These are phyloP conservation scores for Fusarium subtropicale DNA, from an alignment of 2,329 filamentous ascomycete genomes.

Conservation along the genomic window DNA sequence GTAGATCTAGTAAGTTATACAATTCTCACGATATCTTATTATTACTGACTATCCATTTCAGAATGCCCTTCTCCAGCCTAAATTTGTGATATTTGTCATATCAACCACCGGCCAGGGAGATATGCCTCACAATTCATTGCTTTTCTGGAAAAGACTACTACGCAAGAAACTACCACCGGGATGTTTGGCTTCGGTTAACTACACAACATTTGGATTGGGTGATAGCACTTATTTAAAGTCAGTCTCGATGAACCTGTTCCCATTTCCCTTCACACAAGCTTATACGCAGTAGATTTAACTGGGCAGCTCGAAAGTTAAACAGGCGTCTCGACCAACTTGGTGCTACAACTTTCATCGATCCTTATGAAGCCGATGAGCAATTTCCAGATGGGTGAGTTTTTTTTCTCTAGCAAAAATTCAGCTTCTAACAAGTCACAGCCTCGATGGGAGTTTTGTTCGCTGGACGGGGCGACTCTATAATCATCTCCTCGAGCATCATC, in stretches of 20 bases:
- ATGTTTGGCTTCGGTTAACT: conserved; percentile 75
- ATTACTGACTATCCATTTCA: conserved; percentile 47
- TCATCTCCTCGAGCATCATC: conserved; percentile 73
- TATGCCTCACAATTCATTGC: conserved; percentile 82
- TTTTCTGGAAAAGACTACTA: conserved; percentile 87
- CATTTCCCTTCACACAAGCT: background rate
- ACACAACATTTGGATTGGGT: conserved; percentile 90
- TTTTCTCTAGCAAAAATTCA: fast-evolving
- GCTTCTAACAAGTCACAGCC: conserved; percentile 59
- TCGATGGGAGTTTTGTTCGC: conserved; percentile 83
- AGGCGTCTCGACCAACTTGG: conserved; percentile 87
- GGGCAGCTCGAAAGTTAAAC: conserved; percentile 87
- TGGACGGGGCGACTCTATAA: conserved; percentile 79
- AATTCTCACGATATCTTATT: too few relatives aligned
- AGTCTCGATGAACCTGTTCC: conserved; percentile 41
- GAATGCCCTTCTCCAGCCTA: conserved; percentile 63
- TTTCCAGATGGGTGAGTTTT: conserved; percentile 85
- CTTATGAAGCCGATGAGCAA: conserved; percentile 92
- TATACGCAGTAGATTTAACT: conserved; percentile 77
- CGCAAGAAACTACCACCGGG: conserved; percentile 79
- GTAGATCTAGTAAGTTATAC: conserved; percentile 74
- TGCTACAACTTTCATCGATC: conserved; percentile 77
- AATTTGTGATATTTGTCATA: conserved; percentile 80
- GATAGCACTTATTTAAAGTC: conserved; percentile 95
- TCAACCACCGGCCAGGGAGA: conserved; percentile 97